These are phyloP conservation scores for Erigeron philadelphicus DNA, from an alignment of 140 eudicot genomes.

Conservation along the genomic window DNA sequence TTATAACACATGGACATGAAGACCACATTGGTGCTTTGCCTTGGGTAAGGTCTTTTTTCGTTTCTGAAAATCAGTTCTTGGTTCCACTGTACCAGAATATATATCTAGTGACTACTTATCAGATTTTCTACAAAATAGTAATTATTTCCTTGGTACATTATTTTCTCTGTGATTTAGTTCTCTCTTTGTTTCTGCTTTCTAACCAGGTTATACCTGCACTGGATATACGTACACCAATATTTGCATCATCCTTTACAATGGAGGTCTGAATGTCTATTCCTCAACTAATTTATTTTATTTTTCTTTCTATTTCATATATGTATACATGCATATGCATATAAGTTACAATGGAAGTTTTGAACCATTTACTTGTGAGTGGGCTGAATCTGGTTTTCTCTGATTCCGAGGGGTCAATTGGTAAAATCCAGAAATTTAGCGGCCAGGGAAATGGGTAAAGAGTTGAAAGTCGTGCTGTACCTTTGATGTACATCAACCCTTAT, in stretches of 20 bases:
- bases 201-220: slow-evolving; percentile 91
- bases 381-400: neutral
- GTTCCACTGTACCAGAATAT: neutral
- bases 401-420: neutral
- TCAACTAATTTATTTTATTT: neutral
- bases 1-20: slow-evolving; percentile 98
- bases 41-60: slow-evolving; percentile 71
- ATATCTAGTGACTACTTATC: neutral
- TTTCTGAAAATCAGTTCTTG: slow-evolving; percentile 18
- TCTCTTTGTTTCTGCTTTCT: slow-evolving; percentile 20
- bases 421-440: neutral
- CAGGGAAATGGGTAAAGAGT: too few species aligned
- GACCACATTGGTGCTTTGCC: slow-evolving; percentile 99
- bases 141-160: neutral
- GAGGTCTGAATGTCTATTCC: slow-evolving; percentile 52
- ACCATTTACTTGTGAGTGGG: neutral
- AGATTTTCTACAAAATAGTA: neutral
- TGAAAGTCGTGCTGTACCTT: neutral
- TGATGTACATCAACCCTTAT: neutral
- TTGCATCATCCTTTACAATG: slow-evolving; percentile 95
- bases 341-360: neutral
- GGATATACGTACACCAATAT: slow-evolving; percentile 83
- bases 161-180: slow-evolving; percentile 8
- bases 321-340: neutral
- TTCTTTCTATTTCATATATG: neutral